Conservation (phyloP, 345 rosid species). For the Eucalyptus globulus region DNA sequence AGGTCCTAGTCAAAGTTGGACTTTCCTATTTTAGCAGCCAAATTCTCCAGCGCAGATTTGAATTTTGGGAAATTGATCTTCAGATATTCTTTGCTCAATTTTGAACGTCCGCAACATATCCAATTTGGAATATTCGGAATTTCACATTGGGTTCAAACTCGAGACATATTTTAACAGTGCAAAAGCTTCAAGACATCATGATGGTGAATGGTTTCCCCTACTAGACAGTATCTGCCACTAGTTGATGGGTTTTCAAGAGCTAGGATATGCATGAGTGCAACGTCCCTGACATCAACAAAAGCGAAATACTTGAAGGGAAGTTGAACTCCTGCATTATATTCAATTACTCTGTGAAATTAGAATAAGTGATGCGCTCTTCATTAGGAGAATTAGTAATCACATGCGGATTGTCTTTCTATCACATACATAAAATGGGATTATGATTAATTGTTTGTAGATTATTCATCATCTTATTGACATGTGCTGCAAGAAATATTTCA, state of each 20-base stretch:
- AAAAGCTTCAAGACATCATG: not conserved
- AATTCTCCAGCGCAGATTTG: too few species aligned
- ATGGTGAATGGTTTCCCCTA: not conserved
- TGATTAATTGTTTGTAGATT: not conserved
- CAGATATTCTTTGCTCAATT: too few species aligned
- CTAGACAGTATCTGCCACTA: constrained; percentile 22
- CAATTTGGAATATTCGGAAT: too few species aligned
- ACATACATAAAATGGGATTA: not conserved
- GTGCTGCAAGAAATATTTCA: too few species aligned
- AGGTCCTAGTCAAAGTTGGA: too few species aligned
- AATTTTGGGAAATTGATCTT: too few species aligned
- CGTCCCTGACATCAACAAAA: constrained; percentile 38
- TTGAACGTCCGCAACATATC: too few species aligned
- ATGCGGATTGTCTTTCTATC: not conserved
- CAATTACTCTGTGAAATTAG: not conserved
- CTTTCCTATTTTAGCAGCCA: too few species aligned
- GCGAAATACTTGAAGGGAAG: not conserved
- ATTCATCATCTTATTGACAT: not conserved
- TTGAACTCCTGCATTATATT: not conserved
- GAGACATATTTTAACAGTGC: not conserved
- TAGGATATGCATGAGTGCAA: constrained; percentile 42
- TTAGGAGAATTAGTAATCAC: not conserved
- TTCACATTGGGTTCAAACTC: too few species aligned
- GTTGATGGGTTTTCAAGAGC: constrained; percentile 38
- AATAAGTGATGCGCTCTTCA: not conserved